These are phyloP conservation scores for Carpinus fangiana DNA, from an alignment of 306 rosid genomes.

Conservation along the genomic window DNA sequence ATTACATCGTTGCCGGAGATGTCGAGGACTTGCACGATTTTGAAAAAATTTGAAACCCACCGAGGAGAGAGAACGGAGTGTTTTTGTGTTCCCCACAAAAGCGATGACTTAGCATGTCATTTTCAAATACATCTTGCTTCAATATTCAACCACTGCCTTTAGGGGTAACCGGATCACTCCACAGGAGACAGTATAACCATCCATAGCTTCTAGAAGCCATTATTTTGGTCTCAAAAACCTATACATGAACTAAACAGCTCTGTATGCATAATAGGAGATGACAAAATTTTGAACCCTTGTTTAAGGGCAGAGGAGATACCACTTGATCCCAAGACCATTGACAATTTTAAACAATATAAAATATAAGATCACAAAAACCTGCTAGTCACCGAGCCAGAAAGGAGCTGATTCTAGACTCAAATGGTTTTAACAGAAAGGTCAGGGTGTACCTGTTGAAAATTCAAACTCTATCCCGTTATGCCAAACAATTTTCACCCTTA, in stretches of 20 bases:
- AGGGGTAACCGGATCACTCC: not conserved
- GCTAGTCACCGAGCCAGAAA: not conserved
- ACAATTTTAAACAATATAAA: not conserved
- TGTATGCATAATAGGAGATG: too few species aligned
- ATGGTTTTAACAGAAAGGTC: not conserved
- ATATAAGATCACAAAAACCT: not conserved
- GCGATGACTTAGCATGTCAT: not conserved
- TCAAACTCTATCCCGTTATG: not conserved
- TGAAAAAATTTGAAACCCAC: too few species aligned
- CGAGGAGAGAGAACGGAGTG: too few species aligned
- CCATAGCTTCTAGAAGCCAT: not conserved
- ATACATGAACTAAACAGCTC: not conserved
- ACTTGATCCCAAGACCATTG: not conserved
- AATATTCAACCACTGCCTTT: not conserved
- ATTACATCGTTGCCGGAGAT: too few species aligned
- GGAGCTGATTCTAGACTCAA: not conserved
- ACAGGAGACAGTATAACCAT: not conserved
- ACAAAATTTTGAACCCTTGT: not conserved
- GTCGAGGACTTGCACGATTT: too few species aligned
- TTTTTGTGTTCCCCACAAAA: too few species aligned
- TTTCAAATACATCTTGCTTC: not conserved
- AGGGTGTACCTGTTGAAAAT: not conserved
- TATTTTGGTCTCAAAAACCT: not conserved
- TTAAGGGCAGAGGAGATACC: not conserved
- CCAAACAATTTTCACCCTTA: not conserved